Evolutionary conservation across 345 rosid genomes (phyloP).

Genomic region (Sonneratia alba): DNA sequence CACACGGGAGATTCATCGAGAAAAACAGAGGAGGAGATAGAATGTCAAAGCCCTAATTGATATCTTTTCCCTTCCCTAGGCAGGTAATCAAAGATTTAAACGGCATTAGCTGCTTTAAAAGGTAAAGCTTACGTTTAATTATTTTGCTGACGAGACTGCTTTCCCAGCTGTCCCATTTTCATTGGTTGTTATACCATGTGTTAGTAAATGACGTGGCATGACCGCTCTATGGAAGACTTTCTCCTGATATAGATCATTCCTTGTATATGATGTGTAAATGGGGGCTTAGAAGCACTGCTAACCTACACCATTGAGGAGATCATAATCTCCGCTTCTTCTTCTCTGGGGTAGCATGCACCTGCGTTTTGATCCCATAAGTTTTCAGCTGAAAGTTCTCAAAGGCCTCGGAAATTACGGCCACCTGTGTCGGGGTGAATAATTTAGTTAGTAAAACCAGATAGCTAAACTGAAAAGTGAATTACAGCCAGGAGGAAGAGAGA

Average conservation of each 20-base stretch:
- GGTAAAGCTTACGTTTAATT: no score
- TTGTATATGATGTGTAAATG: not conserved
- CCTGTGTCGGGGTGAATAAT: conserved; percentile 32
- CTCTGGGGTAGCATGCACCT: conserved; percentile 81
- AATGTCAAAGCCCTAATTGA: no score
- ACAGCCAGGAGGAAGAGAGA: not conserved
- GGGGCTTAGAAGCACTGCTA: not conserved
- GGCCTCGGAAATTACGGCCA: conserved; percentile 69
- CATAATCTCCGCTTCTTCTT: conserved; percentile 67
- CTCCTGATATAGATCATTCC: not conserved
- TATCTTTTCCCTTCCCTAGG: no score
- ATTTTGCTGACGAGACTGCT: no score
- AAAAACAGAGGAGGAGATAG: no score
- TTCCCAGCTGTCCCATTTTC: no score
- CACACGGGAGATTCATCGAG: no score
- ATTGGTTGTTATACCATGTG: no score
- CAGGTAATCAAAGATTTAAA: no score
- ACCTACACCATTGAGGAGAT: not conserved
- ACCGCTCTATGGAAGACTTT: no score
- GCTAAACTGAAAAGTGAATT: not conserved
- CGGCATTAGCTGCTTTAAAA: no score
- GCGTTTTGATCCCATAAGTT: conserved; percentile 78
- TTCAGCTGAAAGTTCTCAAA: conserved; percentile 87
- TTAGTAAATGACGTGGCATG: no score
- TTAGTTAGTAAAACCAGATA: not conserved